Base-by-base conservation (phyloP, 2,329 filamentous ascomycete genomes). In the Trichophyton schoenleinii region DNA sequence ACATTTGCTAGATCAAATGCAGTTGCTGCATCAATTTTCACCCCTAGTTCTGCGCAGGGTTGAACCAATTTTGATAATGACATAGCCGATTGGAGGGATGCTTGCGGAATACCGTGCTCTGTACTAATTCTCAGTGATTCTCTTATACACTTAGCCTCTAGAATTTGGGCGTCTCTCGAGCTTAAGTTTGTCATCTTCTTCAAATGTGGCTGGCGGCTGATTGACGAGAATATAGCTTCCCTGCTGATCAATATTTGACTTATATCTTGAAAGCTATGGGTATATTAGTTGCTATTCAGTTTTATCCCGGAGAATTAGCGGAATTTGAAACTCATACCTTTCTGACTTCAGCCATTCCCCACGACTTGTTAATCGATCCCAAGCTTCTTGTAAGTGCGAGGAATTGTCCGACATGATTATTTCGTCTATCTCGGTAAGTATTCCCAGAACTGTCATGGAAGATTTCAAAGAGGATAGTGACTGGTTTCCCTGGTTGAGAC, bases 1-100 rank as follows among this genome's bases (percentile, higher is more conserved):
- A 95, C 90, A 68, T 88, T 90, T 9, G 95, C 91, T 6, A 89
- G 83, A 72, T 97, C 94, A 60, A 92, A 83, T 65, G 86, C 85
- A 44, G 91, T 83, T 11, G 86, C 86, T 11, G 86, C 88, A 69
- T 91, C 87, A 52, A 96, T 83, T 62, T 85, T 82, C 1, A 97
- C 75, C 0, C 87, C 89, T n/a, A 89, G 73, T 0, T 82, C 78
- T 63, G 81, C 80, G 70, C 88, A 94, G 2, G 85, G 78, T 4
- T 78, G 71, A n/a, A 91, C 83, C 28, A 97, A 80, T 61, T 89
- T 85, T 11, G 85, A 88, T n/a, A 99, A 79, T 28, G 87, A 85
- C 1, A 91, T 94, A 11, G 91, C 88, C 11, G 91, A 84, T 65
- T 91, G 91, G 28, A 99, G 75, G 0, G 91, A 92, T 68, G 95